Evolutionary conservation across 2,329 filamentous ascomycete species (phyloP).

Genomic region (Pleoardoris graminearum): DNA sequence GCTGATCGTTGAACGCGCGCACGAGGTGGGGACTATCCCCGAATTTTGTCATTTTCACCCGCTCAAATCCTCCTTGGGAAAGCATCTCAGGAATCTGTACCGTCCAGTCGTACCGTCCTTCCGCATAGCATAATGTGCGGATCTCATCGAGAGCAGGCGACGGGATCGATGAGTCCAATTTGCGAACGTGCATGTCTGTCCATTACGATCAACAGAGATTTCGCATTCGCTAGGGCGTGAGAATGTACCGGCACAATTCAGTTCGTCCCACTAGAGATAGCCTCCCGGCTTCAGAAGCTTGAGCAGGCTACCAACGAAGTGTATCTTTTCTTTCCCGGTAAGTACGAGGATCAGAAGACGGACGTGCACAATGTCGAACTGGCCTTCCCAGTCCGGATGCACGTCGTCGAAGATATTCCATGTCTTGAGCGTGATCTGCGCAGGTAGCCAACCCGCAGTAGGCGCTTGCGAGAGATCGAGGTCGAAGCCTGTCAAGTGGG

Average conservation of each 20-base stretch:
- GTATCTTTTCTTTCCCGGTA: neutral
- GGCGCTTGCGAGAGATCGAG: constrained; percentile 28
- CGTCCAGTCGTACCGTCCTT: constrained; percentile 1
- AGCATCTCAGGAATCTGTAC: neutral
- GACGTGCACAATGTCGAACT: constrained; percentile 16
- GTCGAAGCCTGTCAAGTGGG: constrained; percentile 28
- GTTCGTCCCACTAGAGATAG: constrained; percentile 16
- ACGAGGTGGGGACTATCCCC: neutral
- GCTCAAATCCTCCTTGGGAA: neutral
- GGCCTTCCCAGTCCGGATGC: neutral
- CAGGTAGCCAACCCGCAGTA: constrained; percentile 24
- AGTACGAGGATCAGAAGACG: constrained; percentile 10
- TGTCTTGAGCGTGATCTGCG: constrained; percentile 13
- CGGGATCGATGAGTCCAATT: neutral
- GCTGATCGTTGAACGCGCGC: neutral
- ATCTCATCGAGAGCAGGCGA: constrained; percentile 1
- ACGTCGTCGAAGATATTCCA: constrained; percentile 9
- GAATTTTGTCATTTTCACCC: neutral
- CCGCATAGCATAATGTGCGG: neutral
- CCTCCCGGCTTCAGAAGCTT: constrained; percentile 16
- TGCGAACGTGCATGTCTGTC: neutral
- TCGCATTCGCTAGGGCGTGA: no score
- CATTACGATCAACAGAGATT: neutral
- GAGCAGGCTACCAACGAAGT: neutral
- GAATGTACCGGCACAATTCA: neutral